Base-by-base conservation (phyloP, 2,329 filamentous ascomycete genomes). In the Aspergillus flavus region DNA sequence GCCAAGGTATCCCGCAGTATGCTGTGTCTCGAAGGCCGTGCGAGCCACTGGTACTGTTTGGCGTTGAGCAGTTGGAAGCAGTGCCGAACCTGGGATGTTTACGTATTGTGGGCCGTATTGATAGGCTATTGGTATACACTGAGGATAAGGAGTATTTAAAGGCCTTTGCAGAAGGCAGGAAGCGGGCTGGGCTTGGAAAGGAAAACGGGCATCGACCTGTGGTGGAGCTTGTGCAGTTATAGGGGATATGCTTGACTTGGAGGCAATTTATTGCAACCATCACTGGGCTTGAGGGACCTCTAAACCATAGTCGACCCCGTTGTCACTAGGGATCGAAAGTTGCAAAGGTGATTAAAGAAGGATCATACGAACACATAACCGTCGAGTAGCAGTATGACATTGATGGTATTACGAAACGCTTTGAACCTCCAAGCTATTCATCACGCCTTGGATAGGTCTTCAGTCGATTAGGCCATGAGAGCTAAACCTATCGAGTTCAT, bases 351-450 rank as follows among this genome's bases (percentile, higher is more conserved):
- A 11, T 12, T 10, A 11, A 34, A 34, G 10, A 34, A 34, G 26
- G 6, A 34, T 34, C 32, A 34, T 3, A 12, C 4, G 2, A 11
- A 34, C 3, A 34, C 11, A 11, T 4, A 34, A 1, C 32, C 0
- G 2, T 12, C 11, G 2, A 34, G 11, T 11, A 10, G 1, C 11
- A 11, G 11, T 11, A 34, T 34, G 11, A 0, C 3, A 34, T 34
- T 4, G 10, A 34, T 11, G 11, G 4, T 4, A 12, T 12, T 11
- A 1, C 2, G 0, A 11, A 34, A 5, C 32, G 0, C 32, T 34
- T 32, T 34, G 3, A 34, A 4, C 10, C 11, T 34, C 11, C 10
- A 11, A 34, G 1, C 3, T 1, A 34, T 11, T 12, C 32, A 34
- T 34, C 32, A 34, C 32, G 3, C 32, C 11, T 34, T 0, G 0